These are phyloP conservation scores for Zygotorulaspora sp. DNA, from an alignment of 805 yeast species.

Conservation along the genomic window DNA sequence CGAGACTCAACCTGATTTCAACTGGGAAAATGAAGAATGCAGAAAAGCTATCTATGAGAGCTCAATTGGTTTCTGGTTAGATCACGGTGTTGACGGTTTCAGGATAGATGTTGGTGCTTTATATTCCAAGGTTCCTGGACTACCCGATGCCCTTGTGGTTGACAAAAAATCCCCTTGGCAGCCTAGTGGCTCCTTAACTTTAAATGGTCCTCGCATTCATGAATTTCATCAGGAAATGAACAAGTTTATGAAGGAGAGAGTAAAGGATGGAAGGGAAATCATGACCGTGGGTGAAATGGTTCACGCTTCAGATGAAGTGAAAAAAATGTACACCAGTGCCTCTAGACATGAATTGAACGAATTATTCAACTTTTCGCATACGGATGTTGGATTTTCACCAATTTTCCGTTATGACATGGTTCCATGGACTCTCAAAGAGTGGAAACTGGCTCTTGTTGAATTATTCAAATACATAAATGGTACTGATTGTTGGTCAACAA, in stretches of 20 bases:
- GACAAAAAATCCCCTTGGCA: constrained; percentile 42
- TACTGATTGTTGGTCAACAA: constrained; percentile 55
- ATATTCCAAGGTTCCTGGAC: constrained; percentile 45
- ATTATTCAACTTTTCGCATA: constrained; percentile 3
- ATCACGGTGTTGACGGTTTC: constrained; percentile 55
- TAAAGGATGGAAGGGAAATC: constrained; percentile 10
- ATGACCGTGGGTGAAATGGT: constrained; percentile 6
- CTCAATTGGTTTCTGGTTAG: constrained; percentile 51
- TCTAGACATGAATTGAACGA: constrained; percentile 5
- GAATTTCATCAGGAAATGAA: constrained; percentile 54
- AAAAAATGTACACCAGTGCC: constrained; percentile 3
- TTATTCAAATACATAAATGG: constrained; percentile 41
- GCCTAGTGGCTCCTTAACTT: constrained; percentile 34
- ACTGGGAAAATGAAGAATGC: constrained; percentile 48
- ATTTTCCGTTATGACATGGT: constrained; percentile 2
- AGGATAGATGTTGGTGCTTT: constrained; percentile 53
- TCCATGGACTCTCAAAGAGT: constrained; percentile 26
- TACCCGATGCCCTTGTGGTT: constrained; percentile 47
- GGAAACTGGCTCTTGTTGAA: constrained; percentile 39
- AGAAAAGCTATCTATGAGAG: constrained; percentile 39
- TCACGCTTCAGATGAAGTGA: background rate
- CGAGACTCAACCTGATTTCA: constrained; percentile 52
- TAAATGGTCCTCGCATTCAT: constrained; percentile 53
- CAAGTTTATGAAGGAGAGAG: constrained; percentile 37
- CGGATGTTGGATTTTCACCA: constrained; percentile 4